Evolutionary conservation across 2,329 filamentous ascomycete genomes (phyloP), one percentile per base, ranked within the genome.

Genomic region (Phyllosticta citribraziliensis): DNA sequence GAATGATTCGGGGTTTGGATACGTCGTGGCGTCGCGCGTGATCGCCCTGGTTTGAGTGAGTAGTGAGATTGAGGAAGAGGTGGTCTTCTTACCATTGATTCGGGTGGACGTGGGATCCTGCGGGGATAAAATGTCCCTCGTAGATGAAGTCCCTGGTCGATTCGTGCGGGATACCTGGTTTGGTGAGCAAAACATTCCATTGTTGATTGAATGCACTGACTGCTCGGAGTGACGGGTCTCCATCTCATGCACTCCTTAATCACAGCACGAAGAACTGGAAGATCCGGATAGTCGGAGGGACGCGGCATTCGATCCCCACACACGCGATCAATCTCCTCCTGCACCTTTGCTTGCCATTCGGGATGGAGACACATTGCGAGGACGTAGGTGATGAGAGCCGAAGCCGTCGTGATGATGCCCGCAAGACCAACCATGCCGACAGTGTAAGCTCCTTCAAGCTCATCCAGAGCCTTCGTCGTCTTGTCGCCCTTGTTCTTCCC

Each of bases 151-250:
- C 62, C 54, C 53, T 33, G 14, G 40, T 52, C 9, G 52, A 22
- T 24, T 59, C 25, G 24, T 62, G 62, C 3, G 62, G 56, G 9
- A 62, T 56, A 1, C 40, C 62, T 58, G 55, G 2, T 3, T 3
- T 2, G 2, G 17, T 57, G 9, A 57, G 35, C 2, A 47, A 25
- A 25, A 25, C 5, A 5, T 40, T 17, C 33, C 2, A 14, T 10
- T 14, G 27, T 27, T 55, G 54, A 6, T 8, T 10, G 54, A 17
- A 24, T 1, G 3, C 2, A 19, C 55, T 24, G 10, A 57, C 55
- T 25, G n/a, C 10, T 61, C 0, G 76, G 75, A 0, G 71, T 70
- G 0, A 76, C 72, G 0, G 70, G 66, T 0, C 72, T 72, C 59
- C 72, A 73, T 1, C 70, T 64, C 19, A 52, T 27, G 24, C 51